These are phyloP conservation scores for Drosera spatulata DNA, from an alignment of 179 eudicot genomes.

Conservation along the genomic window DNA sequence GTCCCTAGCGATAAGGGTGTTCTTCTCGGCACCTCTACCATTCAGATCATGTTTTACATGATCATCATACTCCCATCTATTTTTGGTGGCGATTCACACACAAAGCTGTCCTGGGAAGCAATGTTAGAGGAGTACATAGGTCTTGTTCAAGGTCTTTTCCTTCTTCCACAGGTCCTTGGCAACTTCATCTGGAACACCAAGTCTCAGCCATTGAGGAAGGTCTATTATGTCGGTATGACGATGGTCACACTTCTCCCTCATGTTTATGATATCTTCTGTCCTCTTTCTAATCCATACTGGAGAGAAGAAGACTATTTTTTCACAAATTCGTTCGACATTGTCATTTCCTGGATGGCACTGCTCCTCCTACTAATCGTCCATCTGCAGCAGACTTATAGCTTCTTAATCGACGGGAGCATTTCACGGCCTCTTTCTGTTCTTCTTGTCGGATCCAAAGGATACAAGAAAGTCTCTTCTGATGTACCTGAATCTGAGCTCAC, in stretches of 20 bases:
- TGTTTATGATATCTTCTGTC: slow-evolving; percentile 45
- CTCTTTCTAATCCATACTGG: slow-evolving; percentile 58
- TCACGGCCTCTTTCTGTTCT: slow-evolving; percentile 35
- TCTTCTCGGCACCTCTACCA: slow-evolving; percentile 25
- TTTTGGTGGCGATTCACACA: slow-evolving; percentile 25
- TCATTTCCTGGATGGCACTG: slow-evolving; percentile 42
- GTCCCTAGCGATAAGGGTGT: slow-evolving; percentile 60
- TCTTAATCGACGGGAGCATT: slow-evolving; percentile 30
- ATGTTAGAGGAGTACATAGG: slow-evolving; percentile 67
- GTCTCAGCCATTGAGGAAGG: slow-evolving; percentile 43
- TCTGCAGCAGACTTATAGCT: slow-evolving; percentile 68
- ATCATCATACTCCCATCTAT: slow-evolving; percentile 42
- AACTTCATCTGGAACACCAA: slow-evolving; percentile 65
- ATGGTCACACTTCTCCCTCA: slow-evolving; percentile 69
- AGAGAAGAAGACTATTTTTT: slow-evolving; percentile 59
- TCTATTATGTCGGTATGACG: slow-evolving; percentile 64
- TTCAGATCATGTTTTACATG: slow-evolving; percentile 49
- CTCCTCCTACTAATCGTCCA: slow-evolving; percentile 39
- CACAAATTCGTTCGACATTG: slow-evolving; percentile 68
- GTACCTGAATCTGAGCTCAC: slow-evolving; percentile 63
- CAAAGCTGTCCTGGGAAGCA: slow-evolving; percentile 47
- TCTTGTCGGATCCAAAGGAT: slow-evolving; percentile 37
- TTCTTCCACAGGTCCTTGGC: slow-evolving; percentile 75
- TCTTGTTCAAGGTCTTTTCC: slow-evolving; percentile 74
- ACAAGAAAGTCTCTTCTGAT: slow-evolving; percentile 53